phyloP scores from a whole-genome alignment of 305 asterid genomes.

The Fraxinus velutina region DNA sequence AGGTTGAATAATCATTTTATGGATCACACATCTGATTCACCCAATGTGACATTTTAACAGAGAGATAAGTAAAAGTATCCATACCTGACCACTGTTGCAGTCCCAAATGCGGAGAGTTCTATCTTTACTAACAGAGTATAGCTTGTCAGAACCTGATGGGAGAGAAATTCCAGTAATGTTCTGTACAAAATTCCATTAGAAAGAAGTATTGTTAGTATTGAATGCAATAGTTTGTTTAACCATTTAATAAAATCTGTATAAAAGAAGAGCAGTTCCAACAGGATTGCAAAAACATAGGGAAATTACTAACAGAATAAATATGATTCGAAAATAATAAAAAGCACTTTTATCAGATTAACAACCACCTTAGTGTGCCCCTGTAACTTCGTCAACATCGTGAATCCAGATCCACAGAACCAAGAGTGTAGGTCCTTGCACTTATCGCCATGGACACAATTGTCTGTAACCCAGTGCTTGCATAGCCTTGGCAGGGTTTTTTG shows the following conservation, averaged over 20 bases:
- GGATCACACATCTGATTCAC: neutral
- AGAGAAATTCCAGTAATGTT: slow-evolving; percentile 60
- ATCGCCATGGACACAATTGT: slow-evolving; percentile 43
- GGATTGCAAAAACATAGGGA: neutral
- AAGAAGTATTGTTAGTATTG: neutral
- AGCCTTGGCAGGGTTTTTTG: slow-evolving; percentile 28
- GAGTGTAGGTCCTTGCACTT: slow-evolving; percentile 45
- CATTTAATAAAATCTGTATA: neutral
- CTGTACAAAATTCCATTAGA: slow-evolving; percentile 22
- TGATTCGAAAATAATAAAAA: neutral
- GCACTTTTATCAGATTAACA: neutral
- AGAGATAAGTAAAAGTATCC: neutral
- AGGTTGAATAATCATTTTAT: neutral
- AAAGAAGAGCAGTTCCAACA: neutral
- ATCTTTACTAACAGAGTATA: slow-evolving; percentile 52
- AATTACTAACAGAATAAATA: neutral
- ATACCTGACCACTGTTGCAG: slow-evolving; percentile 57
- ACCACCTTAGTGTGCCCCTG: slow-evolving; percentile 53
- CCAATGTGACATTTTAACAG: neutral
- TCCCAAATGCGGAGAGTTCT: slow-evolving; percentile 49
- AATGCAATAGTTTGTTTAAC: neutral
- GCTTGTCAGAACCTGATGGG: slow-evolving; percentile 47
- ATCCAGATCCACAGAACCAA: slow-evolving; percentile 45
- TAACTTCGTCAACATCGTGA: slow-evolving; percentile 41
- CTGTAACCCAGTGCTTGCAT: slow-evolving; percentile 36